These are phyloP conservation scores for Coelastrella sp. DNA, from an alignment of 139 green algal genomes.

Conservation along the genomic window DNA sequence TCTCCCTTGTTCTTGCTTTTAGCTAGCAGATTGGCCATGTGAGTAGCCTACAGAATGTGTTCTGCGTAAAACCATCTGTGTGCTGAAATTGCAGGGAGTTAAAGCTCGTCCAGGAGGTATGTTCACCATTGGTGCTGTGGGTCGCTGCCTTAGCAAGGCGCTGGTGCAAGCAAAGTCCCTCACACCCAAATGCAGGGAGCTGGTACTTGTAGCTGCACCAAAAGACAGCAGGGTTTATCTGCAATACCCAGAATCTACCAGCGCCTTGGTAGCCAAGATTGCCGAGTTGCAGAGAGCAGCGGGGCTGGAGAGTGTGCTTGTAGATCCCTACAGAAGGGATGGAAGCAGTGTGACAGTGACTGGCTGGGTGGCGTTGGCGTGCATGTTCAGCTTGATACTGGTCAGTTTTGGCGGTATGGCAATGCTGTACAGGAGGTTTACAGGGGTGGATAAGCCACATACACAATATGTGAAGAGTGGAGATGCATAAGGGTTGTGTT, in stretches of 20 bases:
- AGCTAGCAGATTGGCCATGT: too few relatives aligned
- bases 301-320: slow-evolving; percentile 61
- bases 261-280: slow-evolving; percentile 54
- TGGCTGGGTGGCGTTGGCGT: slow-evolving; percentile 76
- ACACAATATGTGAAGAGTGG: slow-evolving; percentile 71
- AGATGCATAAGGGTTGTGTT: slow-evolving; percentile 55
- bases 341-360: slow-evolving; percentile 73
- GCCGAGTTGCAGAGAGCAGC: slow-evolving; percentile 58
- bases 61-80: too few relatives aligned
- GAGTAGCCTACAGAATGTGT: too few relatives aligned
- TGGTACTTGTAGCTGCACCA: slow-evolving; percentile 81
- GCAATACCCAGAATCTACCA: slow-evolving; percentile 58
- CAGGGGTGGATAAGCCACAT: slow-evolving; percentile 64
- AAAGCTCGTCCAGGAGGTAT: slow-evolving; percentile 56
- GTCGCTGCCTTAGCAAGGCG: slow-evolving; percentile 82
- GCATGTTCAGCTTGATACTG: slow-evolving; percentile 69
- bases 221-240: slow-evolving; percentile 69
- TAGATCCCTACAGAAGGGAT: slow-evolving; percentile 64
- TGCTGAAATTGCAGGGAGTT: slow-evolving; percentile 41
- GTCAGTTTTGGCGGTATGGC: slow-evolving; percentile 62
- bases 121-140: slow-evolving; percentile 78
- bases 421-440: slow-evolving; percentile 58
- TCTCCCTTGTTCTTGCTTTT: too few relatives aligned
- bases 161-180: slow-evolving; percentile 64
- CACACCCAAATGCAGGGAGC: slow-evolving; percentile 58